phyloP scores from a whole-genome alignment of 2,329 filamentous ascomycete species.

The Leptographium radiaticola region DNA sequence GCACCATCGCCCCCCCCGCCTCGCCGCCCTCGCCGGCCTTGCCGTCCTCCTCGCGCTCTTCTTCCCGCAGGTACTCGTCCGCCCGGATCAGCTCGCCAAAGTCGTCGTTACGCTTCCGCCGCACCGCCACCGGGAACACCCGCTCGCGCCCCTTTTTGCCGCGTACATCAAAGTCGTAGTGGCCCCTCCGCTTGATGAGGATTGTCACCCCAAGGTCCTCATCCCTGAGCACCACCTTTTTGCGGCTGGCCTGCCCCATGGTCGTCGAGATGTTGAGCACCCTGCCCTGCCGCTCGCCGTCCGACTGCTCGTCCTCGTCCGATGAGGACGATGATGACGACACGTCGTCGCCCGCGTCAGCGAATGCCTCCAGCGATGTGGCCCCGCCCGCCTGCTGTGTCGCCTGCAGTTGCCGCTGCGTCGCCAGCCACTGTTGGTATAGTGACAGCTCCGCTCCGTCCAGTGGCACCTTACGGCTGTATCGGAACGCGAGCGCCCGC shows the following conservation, averaged over 20 bases:
- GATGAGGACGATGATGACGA: slow-evolving; percentile 70
- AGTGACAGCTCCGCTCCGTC: slow-evolving; percentile 63
- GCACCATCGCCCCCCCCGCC: slow-evolving; percentile 28
- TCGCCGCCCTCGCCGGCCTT: slow-evolving; percentile 34
- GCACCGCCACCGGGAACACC: slow-evolving; percentile 77
- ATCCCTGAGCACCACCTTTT: slow-evolving; percentile 75
- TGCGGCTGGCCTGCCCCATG: slow-evolving; percentile 69
- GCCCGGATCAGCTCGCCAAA: slow-evolving; percentile 90
- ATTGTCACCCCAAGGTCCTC: slow-evolving; percentile 89
- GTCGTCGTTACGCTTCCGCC: slow-evolving; percentile 70
- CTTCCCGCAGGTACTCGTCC: slow-evolving; percentile 84
- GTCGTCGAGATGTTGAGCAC: slow-evolving; percentile 80
- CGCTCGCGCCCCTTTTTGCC: slow-evolving; percentile 86
- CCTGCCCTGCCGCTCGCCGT: slow-evolving; percentile 81
- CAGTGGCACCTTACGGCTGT: slow-evolving; percentile 51
- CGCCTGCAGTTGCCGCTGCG: slow-evolving; percentile 74
- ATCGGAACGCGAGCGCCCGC: slow-evolving; percentile 44
- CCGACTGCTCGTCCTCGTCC: slow-evolving; percentile 76
- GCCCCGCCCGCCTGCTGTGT: slow-evolving; percentile 57
- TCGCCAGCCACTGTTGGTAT: slow-evolving; percentile 88
- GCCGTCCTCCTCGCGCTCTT: slow-evolving; percentile 70
- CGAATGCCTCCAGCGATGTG: slow-evolving; percentile 53
- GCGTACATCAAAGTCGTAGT: slow-evolving; percentile 88
- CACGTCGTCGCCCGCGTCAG: slow-evolving; percentile 61
- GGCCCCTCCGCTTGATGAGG: slow-evolving; percentile 71